phyloP scores from a whole-genome alignment of 106 monocot genomes.

The Hemerocallis citrina region DNA sequence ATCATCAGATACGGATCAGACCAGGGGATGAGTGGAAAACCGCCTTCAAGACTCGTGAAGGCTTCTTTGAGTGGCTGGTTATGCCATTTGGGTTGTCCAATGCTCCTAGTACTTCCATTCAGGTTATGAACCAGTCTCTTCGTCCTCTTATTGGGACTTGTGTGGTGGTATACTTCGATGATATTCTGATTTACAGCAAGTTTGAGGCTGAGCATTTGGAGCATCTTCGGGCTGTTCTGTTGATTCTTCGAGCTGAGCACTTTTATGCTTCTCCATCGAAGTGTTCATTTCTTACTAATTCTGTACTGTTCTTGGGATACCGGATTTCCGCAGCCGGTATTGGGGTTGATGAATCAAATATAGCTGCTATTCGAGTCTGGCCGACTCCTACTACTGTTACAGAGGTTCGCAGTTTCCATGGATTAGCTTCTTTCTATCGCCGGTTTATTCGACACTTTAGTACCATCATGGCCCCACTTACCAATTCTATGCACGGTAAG shows the following conservation, averaged over 20 bases:
- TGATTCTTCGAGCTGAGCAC: not conserved
- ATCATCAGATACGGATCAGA: no score
- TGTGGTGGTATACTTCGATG: slow-evolving; percentile 22
- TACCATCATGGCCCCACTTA: no score
- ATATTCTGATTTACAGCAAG: slow-evolving; percentile 15
- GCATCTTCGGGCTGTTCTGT: not conserved
- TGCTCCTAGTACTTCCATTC: slow-evolving; percentile 16
- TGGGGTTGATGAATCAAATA: no score
- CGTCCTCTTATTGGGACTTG: slow-evolving; percentile 1
- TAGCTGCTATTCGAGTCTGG: not conserved
- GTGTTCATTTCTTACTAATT: not conserved
- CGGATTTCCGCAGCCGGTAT: no score
- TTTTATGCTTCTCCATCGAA: not conserved
- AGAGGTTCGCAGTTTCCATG: no score
- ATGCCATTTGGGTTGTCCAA: slow-evolving; percentile 9
- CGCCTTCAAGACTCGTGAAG: not conserved
- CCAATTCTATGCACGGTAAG: no score
- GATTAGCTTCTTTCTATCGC: no score
- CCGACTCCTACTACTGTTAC: no score
- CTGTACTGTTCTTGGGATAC: not conserved
- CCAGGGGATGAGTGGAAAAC: not conserved
- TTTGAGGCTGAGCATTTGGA: not conserved
- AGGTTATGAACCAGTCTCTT: slow-evolving; percentile 4
- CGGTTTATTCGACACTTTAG: no score
- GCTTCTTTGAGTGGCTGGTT: no score